Percentiles rank a stretch among this genome's conserved stretches.
phyloP scores from a whole-genome alignment of 2,329 filamentous ascomycete species.

The Ciborinia camelliae region DNA sequence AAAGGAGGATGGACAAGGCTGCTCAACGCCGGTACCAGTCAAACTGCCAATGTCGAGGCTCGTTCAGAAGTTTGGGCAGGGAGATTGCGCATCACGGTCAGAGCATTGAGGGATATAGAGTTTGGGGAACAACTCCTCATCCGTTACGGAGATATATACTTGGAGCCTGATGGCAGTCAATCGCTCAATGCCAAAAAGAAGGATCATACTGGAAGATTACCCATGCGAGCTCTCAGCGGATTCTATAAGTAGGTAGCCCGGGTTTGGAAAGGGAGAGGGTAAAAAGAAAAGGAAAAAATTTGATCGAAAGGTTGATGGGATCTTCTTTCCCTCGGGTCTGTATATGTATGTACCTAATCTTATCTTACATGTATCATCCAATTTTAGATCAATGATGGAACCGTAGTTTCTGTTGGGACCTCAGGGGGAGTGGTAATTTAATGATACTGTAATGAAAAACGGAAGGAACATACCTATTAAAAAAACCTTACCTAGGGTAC shows the following conservation, averaged over 20 bases:
- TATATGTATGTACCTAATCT: no score
- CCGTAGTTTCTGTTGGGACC: no score
- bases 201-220: neutral
- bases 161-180: slow-evolving; percentile 3
- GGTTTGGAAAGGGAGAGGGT: neutral
- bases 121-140: slow-evolving; percentile 17
- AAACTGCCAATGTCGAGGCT: slow-evolving; percentile 3
- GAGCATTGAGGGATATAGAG: slow-evolving; percentile 9
- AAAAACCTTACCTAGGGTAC: no score
- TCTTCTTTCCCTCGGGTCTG: neutral
- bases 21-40: neutral
- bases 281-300: neutral
- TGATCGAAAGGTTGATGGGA: neutral
- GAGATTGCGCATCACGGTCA: slow-evolving; percentile 9
- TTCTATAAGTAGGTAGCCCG: neutral
- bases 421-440: no score
- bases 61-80: slow-evolving; percentile 14
- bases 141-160: neutral
- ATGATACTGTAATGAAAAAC: neutral
- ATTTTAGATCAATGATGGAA: neutral
- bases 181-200: neutral
- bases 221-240: slow-evolving; percentile 4
- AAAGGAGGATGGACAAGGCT: slow-evolving; percentile 17
- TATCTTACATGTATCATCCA: no score
- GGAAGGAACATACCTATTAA: neutral